phyloP scores from a whole-genome alignment of 108 stramenopile species.

The Aurantiochytrium sp. region DNA sequence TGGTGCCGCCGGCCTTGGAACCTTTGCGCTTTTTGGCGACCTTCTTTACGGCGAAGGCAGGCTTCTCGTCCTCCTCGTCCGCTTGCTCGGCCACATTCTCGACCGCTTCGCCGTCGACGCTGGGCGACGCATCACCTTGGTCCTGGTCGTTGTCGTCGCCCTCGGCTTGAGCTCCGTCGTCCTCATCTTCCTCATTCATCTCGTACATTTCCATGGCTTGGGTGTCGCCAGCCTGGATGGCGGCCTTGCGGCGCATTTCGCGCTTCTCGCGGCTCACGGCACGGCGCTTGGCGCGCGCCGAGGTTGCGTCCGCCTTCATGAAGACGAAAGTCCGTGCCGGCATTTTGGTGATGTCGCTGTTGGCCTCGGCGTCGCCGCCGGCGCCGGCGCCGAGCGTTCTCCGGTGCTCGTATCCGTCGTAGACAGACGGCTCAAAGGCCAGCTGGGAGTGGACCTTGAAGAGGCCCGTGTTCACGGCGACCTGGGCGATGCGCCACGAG shows the following conservation, averaged over 20 bases:
- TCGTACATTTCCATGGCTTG: neutral
- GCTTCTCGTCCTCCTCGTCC: neutral
- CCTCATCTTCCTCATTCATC: neutral
- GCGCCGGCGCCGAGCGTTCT: neutral
- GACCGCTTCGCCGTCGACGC: neutral
- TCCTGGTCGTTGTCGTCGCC: neutral
- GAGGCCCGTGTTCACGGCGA: neutral
- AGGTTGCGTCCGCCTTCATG: neutral
- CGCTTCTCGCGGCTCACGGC: neutral
- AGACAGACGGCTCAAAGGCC: neutral
- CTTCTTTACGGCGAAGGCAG: too few relatives aligned
- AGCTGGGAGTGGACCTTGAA: neutral
- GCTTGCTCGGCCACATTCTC: neutral
- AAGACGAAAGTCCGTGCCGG: constrained; percentile 2
- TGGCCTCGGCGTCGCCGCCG: neutral
- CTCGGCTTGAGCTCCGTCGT: neutral
- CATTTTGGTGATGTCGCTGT: neutral
- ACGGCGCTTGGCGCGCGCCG: neutral
- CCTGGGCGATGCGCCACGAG: neutral
- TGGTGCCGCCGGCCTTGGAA: too few relatives aligned
- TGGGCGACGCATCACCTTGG: neutral
- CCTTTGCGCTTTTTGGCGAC: too few relatives aligned
- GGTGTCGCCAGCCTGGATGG: neutral
- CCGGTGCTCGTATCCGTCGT: constrained; percentile 1
- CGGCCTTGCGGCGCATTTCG: neutral